Base-by-base conservation (phyloP, 2,329 filamentous ascomycete genomes). In the Diaporthe sp. region DNA sequence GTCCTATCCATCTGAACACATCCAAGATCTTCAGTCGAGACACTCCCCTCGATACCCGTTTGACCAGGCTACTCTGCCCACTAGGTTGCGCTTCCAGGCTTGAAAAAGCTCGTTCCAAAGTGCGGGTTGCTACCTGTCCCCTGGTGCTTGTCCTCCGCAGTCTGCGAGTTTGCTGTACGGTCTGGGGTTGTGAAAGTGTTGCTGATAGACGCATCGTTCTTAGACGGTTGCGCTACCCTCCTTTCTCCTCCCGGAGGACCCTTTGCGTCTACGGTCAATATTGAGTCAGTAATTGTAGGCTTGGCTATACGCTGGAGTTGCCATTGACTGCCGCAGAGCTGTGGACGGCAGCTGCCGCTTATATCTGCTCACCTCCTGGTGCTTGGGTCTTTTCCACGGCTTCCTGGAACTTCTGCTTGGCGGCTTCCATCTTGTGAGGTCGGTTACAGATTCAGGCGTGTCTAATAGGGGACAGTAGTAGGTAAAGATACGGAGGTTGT, bases 151-250 rank as follows among this genome's bases (percentile, higher is more conserved):
- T 61, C 74, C 8, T 72, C 72, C 3, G 55, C 44, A 1, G 70
- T 22, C 2, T 75, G 61, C 5, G 70, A 22, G 4, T 75, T 34
- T 34, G 74, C 74, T 25, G 74, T 75, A 25, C 70, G 44, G 53
- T 72, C 74, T 17, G 53, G 53, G 7, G 72, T 75, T 22, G 67
- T 65, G 34, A 75, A 75, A 10, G 72, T 75, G 34, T 75, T 75
- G 46, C 74, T 75, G 70, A 75, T 75, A 17, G 74, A 75, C 17
- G 74, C 70, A 49, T 75, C 74, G 19, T 75, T 59, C 42, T 62
- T 73, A 1, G 74, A 75, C 3, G 74, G 74, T 8, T 73, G 51
- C 3, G 74, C 74, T 9, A 62, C 57, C 34, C 67, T 75, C 49
- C 70, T 44, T 8, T 68, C 31, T 12, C 65, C 65, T 39, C 65